Conservation (phyloP, 176 grass and related monocot species). For the Areca catechu region DNA sequence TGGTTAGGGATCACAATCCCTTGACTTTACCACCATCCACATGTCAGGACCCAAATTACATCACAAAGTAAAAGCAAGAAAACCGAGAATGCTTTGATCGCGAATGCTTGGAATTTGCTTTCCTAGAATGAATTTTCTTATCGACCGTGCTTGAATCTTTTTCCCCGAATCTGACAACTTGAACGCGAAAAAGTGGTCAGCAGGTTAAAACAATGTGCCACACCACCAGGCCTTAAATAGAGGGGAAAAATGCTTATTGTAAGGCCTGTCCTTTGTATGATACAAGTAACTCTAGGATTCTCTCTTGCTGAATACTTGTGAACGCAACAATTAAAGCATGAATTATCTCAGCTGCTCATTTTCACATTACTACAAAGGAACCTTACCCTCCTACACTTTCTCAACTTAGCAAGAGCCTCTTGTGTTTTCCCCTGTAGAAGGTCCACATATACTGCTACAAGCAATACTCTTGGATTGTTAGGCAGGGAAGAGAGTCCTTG, state of each 20-base stretch:
- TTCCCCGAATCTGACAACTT: conserved; percentile 6
- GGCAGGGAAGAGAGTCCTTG: conserved; percentile 45
- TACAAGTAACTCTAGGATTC: background rate
- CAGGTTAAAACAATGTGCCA: conserved; percentile 3
- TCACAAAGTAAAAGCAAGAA: too few relatives aligned
- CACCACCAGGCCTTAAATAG: background rate
- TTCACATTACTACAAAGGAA: conserved; percentile 42
- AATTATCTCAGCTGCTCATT: conserved; percentile 22
- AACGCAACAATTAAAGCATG: background rate
- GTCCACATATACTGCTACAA: conserved; percentile 73
- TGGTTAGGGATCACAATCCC: too few relatives aligned
- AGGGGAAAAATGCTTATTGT: conserved; percentile 20
- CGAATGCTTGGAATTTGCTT: conserved; percentile 5
- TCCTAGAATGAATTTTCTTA: conserved; percentile 28
- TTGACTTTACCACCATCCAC: too few relatives aligned
- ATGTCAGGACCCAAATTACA: too few relatives aligned
- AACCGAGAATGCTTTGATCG: background rate
- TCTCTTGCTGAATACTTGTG: background rate
- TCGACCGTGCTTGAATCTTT: conserved; percentile 19
- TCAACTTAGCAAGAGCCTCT: conserved; percentile 66
- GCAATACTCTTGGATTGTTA: conserved; percentile 53
- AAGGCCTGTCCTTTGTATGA: conserved; percentile 18
- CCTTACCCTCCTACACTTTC: conserved; percentile 64
- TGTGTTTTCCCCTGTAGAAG: conserved; percentile 58
- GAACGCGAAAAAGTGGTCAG: background rate